These are phyloP conservation scores for Geum urbanum DNA, from an alignment of 306 rosid species.

Conservation along the genomic window DNA sequence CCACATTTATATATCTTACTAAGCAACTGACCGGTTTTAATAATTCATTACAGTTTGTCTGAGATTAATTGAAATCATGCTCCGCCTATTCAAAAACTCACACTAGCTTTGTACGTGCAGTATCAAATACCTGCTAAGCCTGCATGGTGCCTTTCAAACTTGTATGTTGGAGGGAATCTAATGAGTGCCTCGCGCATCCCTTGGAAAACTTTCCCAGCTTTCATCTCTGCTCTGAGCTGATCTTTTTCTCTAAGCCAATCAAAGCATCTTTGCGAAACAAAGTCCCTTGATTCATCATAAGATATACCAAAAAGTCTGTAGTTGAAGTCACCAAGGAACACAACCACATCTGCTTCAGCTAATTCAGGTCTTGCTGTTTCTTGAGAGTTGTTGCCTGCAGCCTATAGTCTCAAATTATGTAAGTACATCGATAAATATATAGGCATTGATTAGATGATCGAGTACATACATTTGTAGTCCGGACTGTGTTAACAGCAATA, in stretches of 20 bases:
- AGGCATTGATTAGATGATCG: neutral
- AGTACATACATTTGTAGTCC: conserved; percentile 63
- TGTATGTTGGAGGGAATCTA: conserved; percentile 95
- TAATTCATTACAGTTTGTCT: neutral
- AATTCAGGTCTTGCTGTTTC: conserved; percentile 85
- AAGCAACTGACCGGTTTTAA: neutral
- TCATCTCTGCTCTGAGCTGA: conserved; percentile 97
- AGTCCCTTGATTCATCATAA: conserved; percentile 97
- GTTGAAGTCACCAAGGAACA: conserved; percentile 91
- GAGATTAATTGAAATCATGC: no score
- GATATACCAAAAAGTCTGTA: conserved; percentile 95
- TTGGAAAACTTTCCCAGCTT: conserved; percentile 92
- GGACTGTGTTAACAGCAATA: conserved; percentile 60
- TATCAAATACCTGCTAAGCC: conserved; percentile 74
- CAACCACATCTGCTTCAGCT: conserved; percentile 93
- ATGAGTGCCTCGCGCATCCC: conserved; percentile 98
- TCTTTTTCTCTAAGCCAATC: conserved; percentile 99
- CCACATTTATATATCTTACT: neutral
- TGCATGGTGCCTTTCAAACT: conserved; percentile 84
- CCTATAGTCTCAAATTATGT: conserved; percentile 40
- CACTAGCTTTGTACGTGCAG: neutral
- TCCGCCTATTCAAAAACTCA: neutral
- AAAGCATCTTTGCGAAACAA: conserved; percentile 98
- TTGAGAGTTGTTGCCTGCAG: conserved; percentile 52
- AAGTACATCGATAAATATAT: conserved; percentile 15